phyloP scores from a whole-genome alignment of 2,329 filamentous ascomycete species.

The Emergomyces orientalis region DNA sequence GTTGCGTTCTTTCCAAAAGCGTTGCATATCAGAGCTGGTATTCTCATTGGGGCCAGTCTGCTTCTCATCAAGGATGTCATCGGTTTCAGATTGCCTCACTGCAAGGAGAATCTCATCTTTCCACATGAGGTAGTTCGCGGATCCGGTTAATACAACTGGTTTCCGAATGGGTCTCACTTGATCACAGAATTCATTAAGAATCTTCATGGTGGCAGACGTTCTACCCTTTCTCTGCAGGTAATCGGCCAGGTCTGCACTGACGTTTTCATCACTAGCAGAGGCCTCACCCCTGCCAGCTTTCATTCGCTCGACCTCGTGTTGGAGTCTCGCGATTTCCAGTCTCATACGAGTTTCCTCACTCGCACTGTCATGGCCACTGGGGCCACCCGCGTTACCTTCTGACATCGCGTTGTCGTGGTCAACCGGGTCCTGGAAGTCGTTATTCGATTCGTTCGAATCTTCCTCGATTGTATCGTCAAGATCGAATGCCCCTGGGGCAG shows the following conservation, averaged over 20 bases:
- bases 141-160: neutral
- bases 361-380: neutral
- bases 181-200: neutral
- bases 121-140: neutral
- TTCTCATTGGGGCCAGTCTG: neutral
- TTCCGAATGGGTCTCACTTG: neutral
- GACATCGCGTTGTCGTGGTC: neutral
- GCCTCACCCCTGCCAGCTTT: neutral
- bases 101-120: neutral
- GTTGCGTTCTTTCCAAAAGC: neutral
- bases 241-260: neutral
- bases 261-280: neutral
- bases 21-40: neutral
- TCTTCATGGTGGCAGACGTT: neutral
- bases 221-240: neutral
- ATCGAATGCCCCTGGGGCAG: no score
- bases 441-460: neutral
- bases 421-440: neutral
- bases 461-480: no score
- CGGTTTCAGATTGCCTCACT: neutral
- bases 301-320: neutral
- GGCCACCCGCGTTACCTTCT: neutral
- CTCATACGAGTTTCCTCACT: neutral
- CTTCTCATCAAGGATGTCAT: neutral
- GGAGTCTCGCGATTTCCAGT: neutral